Percentiles rank a stretch among this genome's conserved stretches.
phyloP scores from a whole-genome alignment of 148 eudicot genomes.

The Cornus suecica region DNA sequence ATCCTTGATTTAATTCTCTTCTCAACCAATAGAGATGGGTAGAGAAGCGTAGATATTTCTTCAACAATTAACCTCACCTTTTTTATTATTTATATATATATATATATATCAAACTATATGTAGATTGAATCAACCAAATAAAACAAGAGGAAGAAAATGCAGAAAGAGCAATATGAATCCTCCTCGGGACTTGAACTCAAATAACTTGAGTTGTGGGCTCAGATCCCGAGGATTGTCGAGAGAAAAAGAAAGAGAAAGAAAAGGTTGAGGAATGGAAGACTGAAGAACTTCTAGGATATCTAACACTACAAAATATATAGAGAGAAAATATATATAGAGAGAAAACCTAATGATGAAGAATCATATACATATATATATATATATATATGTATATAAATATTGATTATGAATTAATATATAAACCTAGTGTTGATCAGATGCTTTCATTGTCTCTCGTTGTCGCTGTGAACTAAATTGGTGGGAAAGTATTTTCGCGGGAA shows the following conservation, averaged over 20 bases:
- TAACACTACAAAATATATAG: constrained; percentile 3
- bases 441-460: constrained; percentile 30
- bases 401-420: background rate
- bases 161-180: background rate
- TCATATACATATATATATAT: too few species aligned
- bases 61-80: background rate
- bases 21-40: background rate
- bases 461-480: constrained; percentile 35
- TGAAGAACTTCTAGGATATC: constrained; percentile 15
- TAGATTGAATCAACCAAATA: constrained; percentile 9
- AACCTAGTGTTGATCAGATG: background rate
- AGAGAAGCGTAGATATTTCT: background rate
- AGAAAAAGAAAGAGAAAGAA: background rate
- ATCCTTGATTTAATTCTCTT: background rate
- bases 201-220: constrained; percentile 17
- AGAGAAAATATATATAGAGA: background rate
- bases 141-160: too few species aligned
- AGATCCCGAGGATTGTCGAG: constrained; percentile 22
- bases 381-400: too few species aligned
- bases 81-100: too few species aligned
- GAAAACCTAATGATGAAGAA: constrained; percentile 38
- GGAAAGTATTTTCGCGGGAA: constrained; percentile 31
- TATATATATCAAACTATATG: too few species aligned
- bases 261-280: constrained; percentile 21
- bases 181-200: constrained; percentile 37